Conservation (phyloP, 1,139 yeast genomes). For the Kodamaea arcana region DNA sequence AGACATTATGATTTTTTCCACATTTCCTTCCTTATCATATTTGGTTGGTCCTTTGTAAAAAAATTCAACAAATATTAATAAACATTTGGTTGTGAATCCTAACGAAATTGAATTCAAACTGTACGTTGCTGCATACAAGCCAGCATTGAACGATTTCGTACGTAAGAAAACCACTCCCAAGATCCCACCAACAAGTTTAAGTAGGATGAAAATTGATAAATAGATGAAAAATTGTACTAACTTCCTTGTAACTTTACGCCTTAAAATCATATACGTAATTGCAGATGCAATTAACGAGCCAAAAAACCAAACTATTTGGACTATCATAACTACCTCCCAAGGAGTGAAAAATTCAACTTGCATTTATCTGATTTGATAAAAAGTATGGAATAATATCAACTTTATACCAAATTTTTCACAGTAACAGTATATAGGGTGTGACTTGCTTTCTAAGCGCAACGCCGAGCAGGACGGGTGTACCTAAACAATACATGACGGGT, state of each 20-base stretch:
- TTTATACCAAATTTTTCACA: too few relatives aligned
- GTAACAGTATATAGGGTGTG: too few relatives aligned
- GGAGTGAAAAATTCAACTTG: constrained; percentile 5
- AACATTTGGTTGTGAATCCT: constrained; percentile 14
- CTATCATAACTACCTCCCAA: constrained; percentile 16
- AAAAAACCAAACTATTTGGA: constrained; percentile 16
- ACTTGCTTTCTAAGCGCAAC: too few relatives aligned
- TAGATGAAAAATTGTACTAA: constrained; percentile 3
- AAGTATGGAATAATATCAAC: too few relatives aligned
- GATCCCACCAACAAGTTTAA: constrained; percentile 18
- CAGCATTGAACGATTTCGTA: constrained; percentile 4
- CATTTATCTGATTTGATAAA: too few relatives aligned
- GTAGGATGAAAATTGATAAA: constrained; percentile 10
- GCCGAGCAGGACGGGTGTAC: too few relatives aligned
- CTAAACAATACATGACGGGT: too few relatives aligned
- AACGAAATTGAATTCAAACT: constrained; percentile 16
- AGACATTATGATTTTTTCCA: too few relatives aligned
- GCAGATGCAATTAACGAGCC: constrained; percentile 6
- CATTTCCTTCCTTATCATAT: background rate
- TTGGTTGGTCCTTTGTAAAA: constrained; percentile 4
- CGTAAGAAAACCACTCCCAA: constrained; percentile 11
- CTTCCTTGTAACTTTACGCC: constrained; percentile 1
- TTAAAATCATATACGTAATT: background rate
- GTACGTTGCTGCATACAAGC: constrained; percentile 15
- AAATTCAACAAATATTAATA: constrained; percentile 11